Percentiles rank a stretch among this genome's conserved stretches.
Conservation (phyloP, 225 moss, liverwort and hornwort species). For the Pseudisothecium myosuroides region DNA sequence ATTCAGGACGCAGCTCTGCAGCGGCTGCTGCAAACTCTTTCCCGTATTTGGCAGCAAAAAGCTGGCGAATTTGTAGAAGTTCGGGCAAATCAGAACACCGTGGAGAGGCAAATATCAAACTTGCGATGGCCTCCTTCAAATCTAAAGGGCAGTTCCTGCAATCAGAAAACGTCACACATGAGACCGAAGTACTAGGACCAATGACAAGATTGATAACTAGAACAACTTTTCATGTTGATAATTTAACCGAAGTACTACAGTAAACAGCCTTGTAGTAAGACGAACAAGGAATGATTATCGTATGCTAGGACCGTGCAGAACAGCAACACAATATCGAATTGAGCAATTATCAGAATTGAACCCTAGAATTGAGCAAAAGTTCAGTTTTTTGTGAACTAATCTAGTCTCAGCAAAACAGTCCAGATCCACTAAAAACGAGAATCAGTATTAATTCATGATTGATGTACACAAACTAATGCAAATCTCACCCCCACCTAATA, state of each 20-base stretch:
- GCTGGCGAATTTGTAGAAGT: slow-evolving; percentile 75
- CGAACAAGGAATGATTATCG: neutral
- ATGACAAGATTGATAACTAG: neutral
- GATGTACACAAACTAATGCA: neutral
- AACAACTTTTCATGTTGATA: neutral
- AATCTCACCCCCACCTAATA: neutral
- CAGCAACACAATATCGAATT: neutral
- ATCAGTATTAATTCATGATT: neutral
- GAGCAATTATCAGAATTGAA: neutral
- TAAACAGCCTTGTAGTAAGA: neutral
- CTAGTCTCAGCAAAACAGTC: neutral
- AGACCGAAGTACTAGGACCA: neutral
- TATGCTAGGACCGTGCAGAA: neutral
- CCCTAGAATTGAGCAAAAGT: neutral
- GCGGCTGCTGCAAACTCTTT: slow-evolving; percentile 95
- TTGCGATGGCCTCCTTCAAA: slow-evolving; percentile 86
- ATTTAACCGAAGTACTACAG: neutral
- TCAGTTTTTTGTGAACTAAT: neutral
- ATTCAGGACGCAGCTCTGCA: slow-evolving; percentile 89
- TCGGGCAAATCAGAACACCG: slow-evolving; percentile 95
- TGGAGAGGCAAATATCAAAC: slow-evolving; percentile 93
- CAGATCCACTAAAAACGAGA: neutral
- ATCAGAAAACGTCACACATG: neutral
- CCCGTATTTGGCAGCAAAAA: slow-evolving; percentile 91
- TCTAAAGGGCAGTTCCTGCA: slow-evolving; percentile 80